Conservation (phyloP, 176 grass and related monocot genomes). For the Musa schizocarpa region DNA sequence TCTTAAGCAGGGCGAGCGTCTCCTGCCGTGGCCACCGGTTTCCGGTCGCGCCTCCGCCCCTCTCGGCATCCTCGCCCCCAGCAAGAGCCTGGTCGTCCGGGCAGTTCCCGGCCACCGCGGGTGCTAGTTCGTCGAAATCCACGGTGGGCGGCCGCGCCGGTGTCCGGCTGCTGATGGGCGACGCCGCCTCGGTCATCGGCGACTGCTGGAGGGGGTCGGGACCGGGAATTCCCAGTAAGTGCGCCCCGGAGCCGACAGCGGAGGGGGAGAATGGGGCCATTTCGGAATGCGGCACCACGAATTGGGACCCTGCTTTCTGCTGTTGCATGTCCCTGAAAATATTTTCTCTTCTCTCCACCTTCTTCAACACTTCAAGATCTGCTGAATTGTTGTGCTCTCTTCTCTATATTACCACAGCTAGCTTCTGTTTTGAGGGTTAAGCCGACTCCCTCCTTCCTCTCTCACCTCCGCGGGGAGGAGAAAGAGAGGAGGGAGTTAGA, state of each 20-base stretch:
- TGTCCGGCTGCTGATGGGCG: slow-evolving; percentile 9
- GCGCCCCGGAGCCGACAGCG: not conserved
- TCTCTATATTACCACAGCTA: not conserved
- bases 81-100: slow-evolving; percentile 37
- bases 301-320: slow-evolving; percentile 18
- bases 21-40: slow-evolving; percentile 92
- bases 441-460: not conserved
- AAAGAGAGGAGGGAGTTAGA: slow-evolving; percentile 3
- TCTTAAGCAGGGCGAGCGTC: slow-evolving; percentile 85
- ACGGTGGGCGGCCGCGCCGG: not conserved
- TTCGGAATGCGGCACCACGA: slow-evolving; percentile 11
- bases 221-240: slow-evolving; percentile 1
- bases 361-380: not conserved
- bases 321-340: slow-evolving; percentile 35
- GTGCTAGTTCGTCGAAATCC: slow-evolving; percentile 16
- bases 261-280: slow-evolving; percentile 14
- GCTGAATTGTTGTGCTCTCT: no score
- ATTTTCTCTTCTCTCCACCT: not conserved
- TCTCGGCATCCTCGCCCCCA: not conserved
- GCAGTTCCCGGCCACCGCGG: slow-evolving; percentile 15
- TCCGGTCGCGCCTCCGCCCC: slow-evolving; percentile 31
- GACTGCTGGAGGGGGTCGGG: not conserved
- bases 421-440: not conserved
- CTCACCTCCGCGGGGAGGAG: slow-evolving; percentile 30
- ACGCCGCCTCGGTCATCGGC: not conserved